phyloP scores from a whole-genome alignment of 31 red algal species.

The Endocladia muricata region DNA sequence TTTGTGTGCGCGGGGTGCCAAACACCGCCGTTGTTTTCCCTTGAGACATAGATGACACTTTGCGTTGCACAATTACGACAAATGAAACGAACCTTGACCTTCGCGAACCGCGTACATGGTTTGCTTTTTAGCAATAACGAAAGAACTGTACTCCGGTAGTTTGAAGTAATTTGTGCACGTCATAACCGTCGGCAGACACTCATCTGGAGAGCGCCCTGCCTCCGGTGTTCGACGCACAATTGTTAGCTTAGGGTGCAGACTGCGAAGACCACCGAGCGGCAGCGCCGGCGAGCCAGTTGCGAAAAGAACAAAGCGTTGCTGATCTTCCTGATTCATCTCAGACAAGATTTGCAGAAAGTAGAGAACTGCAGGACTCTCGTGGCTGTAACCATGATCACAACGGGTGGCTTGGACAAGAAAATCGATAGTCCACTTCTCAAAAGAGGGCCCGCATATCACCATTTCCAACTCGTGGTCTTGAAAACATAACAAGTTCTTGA shows the following conservation, averaged over 20 bases:
- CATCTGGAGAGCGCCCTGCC: conserved; percentile 70
- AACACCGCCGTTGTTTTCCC: too few relatives aligned
- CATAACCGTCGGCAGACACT: conserved; percentile 97
- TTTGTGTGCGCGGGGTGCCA: too few relatives aligned
- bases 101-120: conserved; percentile 86
- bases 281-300: conserved; percentile 88
- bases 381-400: conserved; percentile 90
- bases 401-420: conserved; percentile 74
- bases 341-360: conserved; percentile 74
- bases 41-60: too few relatives aligned
- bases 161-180: conserved; percentile 99
- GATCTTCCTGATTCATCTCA: conserved; percentile 65
- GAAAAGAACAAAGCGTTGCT: conserved; percentile 87
- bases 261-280: conserved; percentile 85
- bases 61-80: conserved; percentile 48
- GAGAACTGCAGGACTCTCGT: conserved; percentile 71
- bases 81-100: conserved; percentile 90
- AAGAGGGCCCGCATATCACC: conserved; percentile 77
- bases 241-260: conserved; percentile 82
- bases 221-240: conserved; percentile 91
- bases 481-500: conserved; percentile 66
- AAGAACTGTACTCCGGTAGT: conserved; percentile 88
- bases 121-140: conserved; percentile 70
- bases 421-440: conserved; percentile 71
- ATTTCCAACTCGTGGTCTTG: conserved; percentile 71